Conservation (phyloP, 371 early-diverging fungal species). For the Mortierella sp. region DNA sequence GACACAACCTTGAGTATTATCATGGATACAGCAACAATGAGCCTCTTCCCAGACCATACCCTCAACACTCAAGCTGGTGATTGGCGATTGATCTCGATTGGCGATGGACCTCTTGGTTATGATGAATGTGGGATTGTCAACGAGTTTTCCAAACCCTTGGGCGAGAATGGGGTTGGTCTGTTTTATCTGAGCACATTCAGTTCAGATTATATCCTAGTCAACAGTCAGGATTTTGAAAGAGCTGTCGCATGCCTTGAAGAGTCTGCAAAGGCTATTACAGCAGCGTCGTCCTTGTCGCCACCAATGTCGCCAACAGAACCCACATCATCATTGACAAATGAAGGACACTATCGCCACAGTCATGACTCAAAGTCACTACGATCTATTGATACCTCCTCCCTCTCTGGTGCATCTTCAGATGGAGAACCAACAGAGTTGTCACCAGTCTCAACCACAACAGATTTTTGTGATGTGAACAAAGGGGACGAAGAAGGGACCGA, state of each 20-base stretch:
- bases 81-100: constrained; percentile 52
- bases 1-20: constrained; percentile 51
- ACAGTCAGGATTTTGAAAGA: constrained; percentile 43
- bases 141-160: constrained; percentile 41
- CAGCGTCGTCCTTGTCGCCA: neutral
- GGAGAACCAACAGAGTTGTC: constrained; percentile 26
- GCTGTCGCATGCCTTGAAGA: constrained; percentile 33
- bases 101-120: constrained; percentile 48
- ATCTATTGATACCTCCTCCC: constrained; percentile 31
- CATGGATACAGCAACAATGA: constrained; percentile 50
- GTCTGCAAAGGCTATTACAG: constrained; percentile 17
- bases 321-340: constrained; percentile 5
- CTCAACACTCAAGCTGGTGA: constrained; percentile 54
- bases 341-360: neutral
- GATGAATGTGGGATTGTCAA: constrained; percentile 47
- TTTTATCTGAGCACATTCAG: constrained; percentile 55
- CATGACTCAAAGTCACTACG: constrained; percentile 22
- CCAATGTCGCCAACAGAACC: constrained; percentile 8
- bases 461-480: constrained; percentile 6
- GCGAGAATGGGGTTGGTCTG: constrained; percentile 35
- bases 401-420: constrained; percentile 25
- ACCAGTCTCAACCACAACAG: constrained; percentile 34
- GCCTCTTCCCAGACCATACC: constrained; percentile 51
- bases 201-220: constrained; percentile 51
- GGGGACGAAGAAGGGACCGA: constrained; percentile 6